These are phyloP conservation scores for Kazachstania bromeliacearum DNA, from an alignment of 805 yeast species.

Conservation along the genomic window DNA sequence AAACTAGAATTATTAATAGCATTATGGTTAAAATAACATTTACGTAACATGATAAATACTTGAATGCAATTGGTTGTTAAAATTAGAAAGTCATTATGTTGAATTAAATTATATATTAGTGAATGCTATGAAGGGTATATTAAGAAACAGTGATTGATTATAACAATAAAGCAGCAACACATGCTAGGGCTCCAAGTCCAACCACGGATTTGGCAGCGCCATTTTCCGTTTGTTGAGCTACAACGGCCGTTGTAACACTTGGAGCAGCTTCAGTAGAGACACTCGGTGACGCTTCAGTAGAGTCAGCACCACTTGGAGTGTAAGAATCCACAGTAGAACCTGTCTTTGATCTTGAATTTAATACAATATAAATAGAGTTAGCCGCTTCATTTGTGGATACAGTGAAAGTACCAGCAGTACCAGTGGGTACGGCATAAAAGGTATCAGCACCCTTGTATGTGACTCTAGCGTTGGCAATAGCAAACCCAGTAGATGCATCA, in stretches of 20 bases:
- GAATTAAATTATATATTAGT: no score
- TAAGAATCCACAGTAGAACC: constrained; percentile 7
- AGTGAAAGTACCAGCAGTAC: neutral
- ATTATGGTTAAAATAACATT: no score
- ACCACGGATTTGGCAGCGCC: constrained; percentile 12
- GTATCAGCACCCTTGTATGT: neutral
- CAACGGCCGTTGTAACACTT: constrained; percentile 5
- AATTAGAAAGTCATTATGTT: no score
- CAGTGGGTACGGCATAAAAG: neutral
- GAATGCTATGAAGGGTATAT: no score
- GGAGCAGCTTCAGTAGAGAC: constrained; percentile 4
- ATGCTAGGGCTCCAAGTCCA: constrained; percentile 26
- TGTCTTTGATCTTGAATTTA: constrained; percentile 8
- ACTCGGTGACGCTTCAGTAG: constrained; percentile 2
- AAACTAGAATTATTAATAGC: no score
- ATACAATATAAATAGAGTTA: constrained; percentile 14
- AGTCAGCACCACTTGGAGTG: constrained; percentile 12
- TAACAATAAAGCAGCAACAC: constrained; percentile 7
- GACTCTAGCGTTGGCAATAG: neutral
- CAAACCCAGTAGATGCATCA: constrained; percentile 15
- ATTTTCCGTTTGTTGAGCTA: constrained; percentile 2
- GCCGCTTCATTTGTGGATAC: constrained; percentile 15
- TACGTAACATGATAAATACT: no score
- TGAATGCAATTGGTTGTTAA: no score
- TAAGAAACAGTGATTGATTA: no score